Percentiles rank a stretch among this genome's conserved stretches.
Evolutionary conservation across 192 early-diverging fungal genomes (phyloP).

Genomic region (Coemansia sp.): DNA sequence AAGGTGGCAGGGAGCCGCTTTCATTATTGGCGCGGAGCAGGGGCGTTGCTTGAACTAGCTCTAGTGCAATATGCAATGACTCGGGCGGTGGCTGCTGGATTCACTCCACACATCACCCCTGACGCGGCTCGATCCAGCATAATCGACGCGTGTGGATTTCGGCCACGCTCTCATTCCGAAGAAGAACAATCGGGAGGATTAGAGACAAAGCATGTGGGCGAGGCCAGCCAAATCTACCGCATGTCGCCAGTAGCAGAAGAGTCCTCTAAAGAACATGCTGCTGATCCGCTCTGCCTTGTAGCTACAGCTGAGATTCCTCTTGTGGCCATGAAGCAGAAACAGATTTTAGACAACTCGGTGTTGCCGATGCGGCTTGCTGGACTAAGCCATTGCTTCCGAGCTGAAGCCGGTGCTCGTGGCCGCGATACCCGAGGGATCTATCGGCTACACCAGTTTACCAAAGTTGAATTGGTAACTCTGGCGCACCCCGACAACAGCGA

Average conservation of each 20-base stretch:
- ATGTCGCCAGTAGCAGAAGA: slow-evolving; percentile 52
- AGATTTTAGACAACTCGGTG: slow-evolving; percentile 56
- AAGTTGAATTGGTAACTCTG: slow-evolving; percentile 86
- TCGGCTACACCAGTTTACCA: slow-evolving; percentile 92
- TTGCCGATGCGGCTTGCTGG: slow-evolving; percentile 76
- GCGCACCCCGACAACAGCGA: slow-evolving; percentile 64
- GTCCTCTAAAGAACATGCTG: slow-evolving; percentile 5
- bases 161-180: slow-evolving; percentile 58
- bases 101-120: slow-evolving; percentile 74
- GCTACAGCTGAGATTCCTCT: slow-evolving; percentile 93
- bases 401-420: slow-evolving; percentile 84
- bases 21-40: slow-evolving; percentile 85
- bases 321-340: slow-evolving; percentile 76
- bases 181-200: not conserved
- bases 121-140: slow-evolving; percentile 79
- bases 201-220: slow-evolving; percentile 11
- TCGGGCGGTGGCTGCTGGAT: slow-evolving; percentile 67
- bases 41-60: slow-evolving; percentile 83
- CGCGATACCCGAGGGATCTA: slow-evolving; percentile 85
- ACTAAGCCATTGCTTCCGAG: slow-evolving; percentile 83
- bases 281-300: slow-evolving; percentile 66
- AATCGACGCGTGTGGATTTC: slow-evolving; percentile 86
- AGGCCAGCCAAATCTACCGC: slow-evolving; percentile 86
- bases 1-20: slow-evolving; percentile 78
- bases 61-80: slow-evolving; percentile 84